Base-by-base conservation (phyloP, 495 filamentous ascomycete genomes). In the Hapsidospora chrysogenum region DNA sequence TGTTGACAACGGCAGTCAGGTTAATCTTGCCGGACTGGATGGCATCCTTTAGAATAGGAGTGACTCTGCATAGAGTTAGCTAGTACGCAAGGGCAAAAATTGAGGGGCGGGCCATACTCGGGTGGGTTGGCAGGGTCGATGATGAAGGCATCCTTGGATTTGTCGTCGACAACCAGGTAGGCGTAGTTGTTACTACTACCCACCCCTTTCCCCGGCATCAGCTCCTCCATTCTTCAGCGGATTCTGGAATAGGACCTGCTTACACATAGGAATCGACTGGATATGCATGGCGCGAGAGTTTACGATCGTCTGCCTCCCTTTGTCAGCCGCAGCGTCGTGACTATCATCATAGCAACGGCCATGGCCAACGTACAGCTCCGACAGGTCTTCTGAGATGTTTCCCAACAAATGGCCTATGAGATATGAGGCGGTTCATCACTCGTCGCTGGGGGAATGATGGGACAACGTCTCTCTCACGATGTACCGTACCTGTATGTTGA, bases 241-340 rank as follows among this genome's bases (percentile, higher is more conserved):
- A 32, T 30, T 9, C 29, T 5, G 4, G 7, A 30, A 5, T 7
- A 7, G 29, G 29, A 5, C 8, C 29, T 9, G 29, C 81, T 49
- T 74, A 94, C 87, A 96, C 89, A 96, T 97, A 22, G 89, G 89
- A 62, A 97, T 93, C 37, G 84, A 85, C 54, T 85, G 74, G 57
- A 97, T 79, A 76, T 95, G 85, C 89, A 97, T 97, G 44, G 52
- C 54, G 55, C 68, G 63, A 23, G 45, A 34, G 37, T 40, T 37
- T 34, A 19, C n/a, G 4, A 45, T 36, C 35, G 50, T 51, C 60
- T 62, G 39, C 7, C 15, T 17, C 7, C 17, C 1, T 7, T 7
- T 20, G 20, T 33, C 13, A 33, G 20, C 31, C 20, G 31, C 31
- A n/a, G n/a, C n/a, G n/a, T n/a, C n/a, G n/a, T n/a, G n/a, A n/a